A percentile compares a stretch with the other conserved stretches of the same genome.
phyloP scores from a whole-genome alignment of 768 basidiomycete species.

The Tephrocybe sp. region DNA sequence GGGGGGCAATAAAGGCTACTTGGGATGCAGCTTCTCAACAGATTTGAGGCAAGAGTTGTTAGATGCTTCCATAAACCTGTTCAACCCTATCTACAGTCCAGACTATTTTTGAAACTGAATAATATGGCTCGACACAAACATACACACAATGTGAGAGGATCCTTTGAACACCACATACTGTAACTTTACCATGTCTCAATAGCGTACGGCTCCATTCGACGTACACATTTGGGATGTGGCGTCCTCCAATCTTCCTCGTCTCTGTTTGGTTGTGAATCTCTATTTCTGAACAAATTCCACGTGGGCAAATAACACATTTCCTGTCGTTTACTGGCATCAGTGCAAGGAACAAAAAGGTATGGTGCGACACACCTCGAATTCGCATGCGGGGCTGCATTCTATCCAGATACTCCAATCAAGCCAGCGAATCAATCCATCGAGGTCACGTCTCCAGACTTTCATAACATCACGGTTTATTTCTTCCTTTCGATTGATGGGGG shows the following conservation, averaged over 20 bases:
- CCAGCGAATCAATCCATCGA: slow-evolving; percentile 44
- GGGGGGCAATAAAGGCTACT: slow-evolving; percentile 34
- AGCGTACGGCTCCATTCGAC: slow-evolving; percentile 1
- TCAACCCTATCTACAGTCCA: too few relatives aligned
- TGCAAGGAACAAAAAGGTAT: too few relatives aligned
- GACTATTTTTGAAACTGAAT: too few relatives aligned
- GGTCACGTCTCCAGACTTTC: slow-evolving; percentile 20
- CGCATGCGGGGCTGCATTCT: slow-evolving; percentile 46
- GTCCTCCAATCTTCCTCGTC: slow-evolving; percentile 2
- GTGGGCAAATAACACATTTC: slow-evolving; percentile 45
- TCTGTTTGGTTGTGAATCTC: neutral
- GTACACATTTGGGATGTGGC: slow-evolving; percentile 2
- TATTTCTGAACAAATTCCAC: slow-evolving; percentile 35
- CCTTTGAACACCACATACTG: neutral
- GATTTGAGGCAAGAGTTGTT: neutral
- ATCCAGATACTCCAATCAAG: slow-evolving; percentile 55
- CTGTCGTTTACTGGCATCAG: too few relatives aligned
- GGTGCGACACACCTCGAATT: slow-evolving; percentile 35
- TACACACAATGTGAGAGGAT: too few relatives aligned
- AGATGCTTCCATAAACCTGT: too few relatives aligned
- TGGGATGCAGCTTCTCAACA: slow-evolving; percentile 33
- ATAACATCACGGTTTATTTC: neutral
- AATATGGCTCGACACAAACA: neutral
- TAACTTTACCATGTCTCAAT: neutral
- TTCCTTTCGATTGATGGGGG: too few relatives aligned